These are phyloP conservation scores for Amphibolis antarctica DNA, from an alignment of 106 monocot species.

Conservation along the genomic window DNA sequence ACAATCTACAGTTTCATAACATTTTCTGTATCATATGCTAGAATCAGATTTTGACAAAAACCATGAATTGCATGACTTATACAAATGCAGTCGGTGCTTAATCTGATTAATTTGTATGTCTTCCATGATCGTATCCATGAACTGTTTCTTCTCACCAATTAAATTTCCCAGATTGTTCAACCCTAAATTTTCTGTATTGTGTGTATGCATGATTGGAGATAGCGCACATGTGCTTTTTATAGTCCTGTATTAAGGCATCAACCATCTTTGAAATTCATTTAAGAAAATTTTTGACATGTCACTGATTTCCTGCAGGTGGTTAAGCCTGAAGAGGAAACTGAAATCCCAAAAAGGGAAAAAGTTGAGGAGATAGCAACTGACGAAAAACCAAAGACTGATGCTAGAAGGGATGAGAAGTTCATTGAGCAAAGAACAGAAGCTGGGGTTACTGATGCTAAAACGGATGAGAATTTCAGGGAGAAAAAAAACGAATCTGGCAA, in stretches of 20 bases:
- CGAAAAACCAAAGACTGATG: constrained; percentile 7
- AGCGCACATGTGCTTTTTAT: not conserved
- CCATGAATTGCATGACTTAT: too few relatives aligned
- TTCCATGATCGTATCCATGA: too few relatives aligned
- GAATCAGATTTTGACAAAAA: too few relatives aligned
- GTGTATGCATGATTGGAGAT: not conserved
- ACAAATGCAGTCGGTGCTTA: too few relatives aligned
- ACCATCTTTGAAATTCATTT: too few relatives aligned
- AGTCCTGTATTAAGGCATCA: not conserved
- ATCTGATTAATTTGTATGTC: too few relatives aligned
- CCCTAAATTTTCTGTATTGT: too few relatives aligned
- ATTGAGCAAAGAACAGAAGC: constrained; percentile 5
- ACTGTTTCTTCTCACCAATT: not conserved
- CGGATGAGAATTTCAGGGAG: constrained; percentile 5
- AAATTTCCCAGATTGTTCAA: not conserved
- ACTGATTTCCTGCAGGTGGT: not conserved
- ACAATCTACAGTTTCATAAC: too few relatives aligned
- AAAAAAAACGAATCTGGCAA: constrained; percentile 4
- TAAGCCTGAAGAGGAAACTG: not conserved
- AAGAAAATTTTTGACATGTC: too few relatives aligned
- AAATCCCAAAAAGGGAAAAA: not conserved
- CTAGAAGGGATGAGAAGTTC: constrained; percentile 7
- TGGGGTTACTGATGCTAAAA: constrained; percentile 6
- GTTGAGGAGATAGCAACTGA: constrained; percentile 2
- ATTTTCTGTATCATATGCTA: too few relatives aligned